Conservation (phyloP, 345 rosid species). For the Arabis alpina region DNA sequence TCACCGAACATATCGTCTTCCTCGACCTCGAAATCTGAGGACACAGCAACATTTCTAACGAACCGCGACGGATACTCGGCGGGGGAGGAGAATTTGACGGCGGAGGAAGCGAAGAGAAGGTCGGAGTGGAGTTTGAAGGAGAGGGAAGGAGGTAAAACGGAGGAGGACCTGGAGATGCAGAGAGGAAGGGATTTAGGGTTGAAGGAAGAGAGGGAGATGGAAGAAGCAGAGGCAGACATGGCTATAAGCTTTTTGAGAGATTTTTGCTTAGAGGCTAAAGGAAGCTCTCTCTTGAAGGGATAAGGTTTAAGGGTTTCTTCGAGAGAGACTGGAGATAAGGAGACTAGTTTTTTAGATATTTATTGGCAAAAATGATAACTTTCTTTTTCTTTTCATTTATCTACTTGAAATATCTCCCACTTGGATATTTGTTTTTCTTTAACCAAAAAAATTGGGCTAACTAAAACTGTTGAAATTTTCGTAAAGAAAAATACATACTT, state of each 20-base stretch:
- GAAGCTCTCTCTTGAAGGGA: slow-evolving; percentile 29
- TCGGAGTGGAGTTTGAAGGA: slow-evolving; percentile 46
- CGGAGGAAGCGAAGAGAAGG: slow-evolving; percentile 46
- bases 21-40: slow-evolving; percentile 73
- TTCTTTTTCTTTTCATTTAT: not conserved
- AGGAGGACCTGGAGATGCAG: slow-evolving; percentile 46
- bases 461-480: not conserved
- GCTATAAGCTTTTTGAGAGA: slow-evolving; percentile 30
- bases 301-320: slow-evolving; percentile 44
- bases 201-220: slow-evolving; percentile 61
- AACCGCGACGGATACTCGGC: slow-evolving; percentile 50
- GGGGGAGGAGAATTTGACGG: slow-evolving; percentile 30
- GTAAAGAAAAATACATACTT: not conserved
- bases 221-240: slow-evolving; percentile 77
- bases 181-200: slow-evolving; percentile 55
- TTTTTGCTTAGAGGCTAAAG: slow-evolving; percentile 16
- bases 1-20: slow-evolving; percentile 53
- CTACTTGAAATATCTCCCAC: slow-evolving; percentile 38
- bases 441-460: too few relatives aligned
- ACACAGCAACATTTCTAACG: slow-evolving; percentile 58
- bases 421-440: not conserved
- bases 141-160: slow-evolving; percentile 45
- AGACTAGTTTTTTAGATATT: slow-evolving; percentile 31
- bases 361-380: slow-evolving; percentile 19
- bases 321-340: slow-evolving; percentile 33